A percentile compares a stretch with the other conserved stretches of the same genome.
These are phyloP conservation scores for Penicillium egyptiacum DNA, from an alignment of 495 filamentous ascomycete species.

Conservation along the genomic window DNA sequence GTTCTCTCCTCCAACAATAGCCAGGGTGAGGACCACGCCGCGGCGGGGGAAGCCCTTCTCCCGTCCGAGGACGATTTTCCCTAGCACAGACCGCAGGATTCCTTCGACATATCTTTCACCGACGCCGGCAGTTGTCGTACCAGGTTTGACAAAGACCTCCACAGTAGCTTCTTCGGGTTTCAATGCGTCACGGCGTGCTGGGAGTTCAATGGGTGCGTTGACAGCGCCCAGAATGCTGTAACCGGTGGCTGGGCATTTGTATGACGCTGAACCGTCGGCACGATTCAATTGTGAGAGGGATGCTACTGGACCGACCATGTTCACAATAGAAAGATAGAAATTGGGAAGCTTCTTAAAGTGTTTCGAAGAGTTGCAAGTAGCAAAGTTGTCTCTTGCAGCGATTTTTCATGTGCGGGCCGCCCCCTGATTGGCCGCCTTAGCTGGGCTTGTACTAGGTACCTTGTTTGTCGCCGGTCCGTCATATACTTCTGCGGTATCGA, in stretches of 20 bases:
- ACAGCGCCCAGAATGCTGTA: slow-evolving; percentile 82
- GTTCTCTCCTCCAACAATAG: slow-evolving; percentile 52
- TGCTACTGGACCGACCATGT: slow-evolving; percentile 41
- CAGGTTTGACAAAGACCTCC: slow-evolving; percentile 86
- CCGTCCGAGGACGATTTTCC: slow-evolving; percentile 36
- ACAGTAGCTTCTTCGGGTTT: slow-evolving; percentile 85
- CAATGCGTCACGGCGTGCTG: slow-evolving; percentile 72
- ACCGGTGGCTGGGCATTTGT: slow-evolving; percentile 64
- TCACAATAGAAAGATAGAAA: slow-evolving; percentile 5
- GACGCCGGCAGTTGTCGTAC: slow-evolving; percentile 62
- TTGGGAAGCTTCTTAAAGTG: slow-evolving; percentile 1
- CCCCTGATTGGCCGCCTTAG: slow-evolving; percentile 22
- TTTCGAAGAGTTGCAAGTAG: neutral
- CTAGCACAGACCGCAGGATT: slow-evolving; percentile 33
- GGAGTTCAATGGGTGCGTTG: slow-evolving; percentile 89
- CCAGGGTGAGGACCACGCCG: slow-evolving; percentile 45
- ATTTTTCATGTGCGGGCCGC: slow-evolving; percentile 32
- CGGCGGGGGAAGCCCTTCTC: slow-evolving; percentile 40
- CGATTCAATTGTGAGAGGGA: slow-evolving; percentile 58
- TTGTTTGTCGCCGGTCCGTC: neutral
- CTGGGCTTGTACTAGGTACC: slow-evolving; percentile 5
- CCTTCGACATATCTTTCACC: slow-evolving; percentile 61
- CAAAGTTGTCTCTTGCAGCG: slow-evolving; percentile 10
- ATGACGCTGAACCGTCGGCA: slow-evolving; percentile 85
- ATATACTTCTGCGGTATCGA: neutral